phyloP scores from a whole-genome alignment of 768 basidiomycete species.

The Agrocybe chaxingu region DNA sequence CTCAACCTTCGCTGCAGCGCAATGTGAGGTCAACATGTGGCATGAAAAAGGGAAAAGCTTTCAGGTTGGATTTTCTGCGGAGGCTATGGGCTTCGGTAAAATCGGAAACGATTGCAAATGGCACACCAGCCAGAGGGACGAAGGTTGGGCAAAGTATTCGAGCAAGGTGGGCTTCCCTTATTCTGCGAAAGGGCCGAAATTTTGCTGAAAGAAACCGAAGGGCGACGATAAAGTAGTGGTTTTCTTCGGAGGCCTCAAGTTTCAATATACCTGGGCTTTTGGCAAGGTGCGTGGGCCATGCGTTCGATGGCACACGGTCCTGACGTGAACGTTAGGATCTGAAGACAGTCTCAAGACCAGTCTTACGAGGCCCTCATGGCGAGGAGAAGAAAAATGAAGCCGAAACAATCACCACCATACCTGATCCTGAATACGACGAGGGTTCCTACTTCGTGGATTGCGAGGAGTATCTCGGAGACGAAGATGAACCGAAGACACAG shows the following conservation, averaged over 20 bases:
- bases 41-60: conserved; percentile 8
- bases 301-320: neutral
- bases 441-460: conserved; percentile 11
- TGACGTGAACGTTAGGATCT: neutral
- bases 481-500: neutral
- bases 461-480: conserved; percentile 8
- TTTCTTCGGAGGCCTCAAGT: conserved; percentile 19
- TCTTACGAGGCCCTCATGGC: neutral
- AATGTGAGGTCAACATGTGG: conserved; percentile 22
- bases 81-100: conserved; percentile 13
- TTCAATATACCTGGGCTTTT: conserved; percentile 13
- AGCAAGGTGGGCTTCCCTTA: conserved; percentile 9
- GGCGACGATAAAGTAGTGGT: conserved; percentile 15
- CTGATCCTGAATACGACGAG: conserved; percentile 14
- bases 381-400: neutral
- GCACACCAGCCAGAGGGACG: conserved; percentile 16
- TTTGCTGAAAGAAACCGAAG: conserved; percentile 1
- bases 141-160: conserved; percentile 20
- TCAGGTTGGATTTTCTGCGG: conserved; percentile 19
- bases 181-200: neutral
- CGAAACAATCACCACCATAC: conserved; percentile 8
- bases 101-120: conserved; percentile 18
- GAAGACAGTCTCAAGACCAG: neutral
- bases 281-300: conserved; percentile 5
- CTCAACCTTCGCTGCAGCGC: conserved; percentile 17